phyloP scores from a whole-genome alignment of 345 rosid species.

The Nephelium lappaceum region DNA sequence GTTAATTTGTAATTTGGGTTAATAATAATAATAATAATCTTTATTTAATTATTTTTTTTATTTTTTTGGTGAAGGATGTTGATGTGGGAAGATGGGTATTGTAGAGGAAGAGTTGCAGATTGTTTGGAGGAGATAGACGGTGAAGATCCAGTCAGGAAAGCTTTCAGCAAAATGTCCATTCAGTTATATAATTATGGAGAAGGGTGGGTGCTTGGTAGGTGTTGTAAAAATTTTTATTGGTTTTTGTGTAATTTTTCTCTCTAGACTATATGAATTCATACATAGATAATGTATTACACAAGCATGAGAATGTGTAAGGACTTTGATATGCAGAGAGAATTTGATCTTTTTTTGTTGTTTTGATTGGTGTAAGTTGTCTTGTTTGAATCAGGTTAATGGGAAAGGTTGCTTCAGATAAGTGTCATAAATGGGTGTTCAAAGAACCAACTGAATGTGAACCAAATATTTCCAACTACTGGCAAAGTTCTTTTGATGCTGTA shows the following conservation, averaged over 20 bases:
- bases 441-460: conserved; percentile 96
- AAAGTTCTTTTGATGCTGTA: conserved; percentile 99
- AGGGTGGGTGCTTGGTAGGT: conserved; percentile 99
- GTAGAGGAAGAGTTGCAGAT: conserved; percentile 80
- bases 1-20: conserved; percentile 7
- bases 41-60: neutral
- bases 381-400: conserved; percentile 83
- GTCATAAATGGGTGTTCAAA: conserved; percentile 99
- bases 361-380: conserved; percentile 13
- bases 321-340: conserved; percentile 1
- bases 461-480: conserved; percentile 97
- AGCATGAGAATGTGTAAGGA: neutral
- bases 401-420: conserved; percentile 99
- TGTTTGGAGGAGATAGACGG: conserved; percentile 81
- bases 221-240: conserved; percentile 33
- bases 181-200: conserved; percentile 99
- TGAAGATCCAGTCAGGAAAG: conserved; percentile 93
- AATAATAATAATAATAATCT: neutral
- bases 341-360: neutral
- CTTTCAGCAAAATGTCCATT: conserved; percentile 99
- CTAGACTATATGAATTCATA: neutral
- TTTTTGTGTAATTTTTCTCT: neutral
- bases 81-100: conserved; percentile 99
- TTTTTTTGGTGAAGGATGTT: conserved; percentile 69
- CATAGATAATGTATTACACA: neutral